Evolutionary conservation across 345 rosid species (phyloP), one percentile per base, ranked within the genome.

Genomic region (Ceriops decandra): DNA sequence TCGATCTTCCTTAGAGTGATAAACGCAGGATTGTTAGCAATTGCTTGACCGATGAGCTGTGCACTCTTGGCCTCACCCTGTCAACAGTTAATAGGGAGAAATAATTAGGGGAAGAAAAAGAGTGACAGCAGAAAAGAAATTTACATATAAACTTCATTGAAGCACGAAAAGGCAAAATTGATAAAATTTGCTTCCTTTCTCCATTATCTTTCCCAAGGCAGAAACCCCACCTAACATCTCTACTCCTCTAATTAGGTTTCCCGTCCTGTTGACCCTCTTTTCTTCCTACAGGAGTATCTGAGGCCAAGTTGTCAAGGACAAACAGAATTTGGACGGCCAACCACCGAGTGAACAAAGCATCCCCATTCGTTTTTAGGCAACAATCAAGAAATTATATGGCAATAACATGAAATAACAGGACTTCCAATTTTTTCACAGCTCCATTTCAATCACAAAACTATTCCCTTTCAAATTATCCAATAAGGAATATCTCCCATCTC

Each of bases 51-150:
- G 38, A 93, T 91, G 64, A 93, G 91, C 74, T 91, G 87, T 46
- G 95, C 97, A 88, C 96, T 91, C 32, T 82, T 89, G 20, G 98
- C 96, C 67, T 93, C 97, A 54, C 98, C 97, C 97, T 93, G 75
- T 36, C 58, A 76, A 62, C 69, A 60, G 72, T 10, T 35, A 15
- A 59, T 4, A 30, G 51, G 36, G 54, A 30, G 35, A 71, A 20
- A 51, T 30, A 16, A 59, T 58, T 68, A 57, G 42, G 54, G 27
- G 6, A 1, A 32, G 13, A 47, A 42, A 27, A 17, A 1, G 35
- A 27, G 22, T 35, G 22, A 27, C 49, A 15, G 1, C 10, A 22
- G 28, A 13, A 6, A 56, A 56, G 30, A 56, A 56, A 56, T 21
- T 24, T n/a, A 24, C 19, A 21, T 9, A 13, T 24, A 15, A 13